Base-by-base conservation (phyloP, 176 grass and related monocot species). In the Zoysia pacifica region DNA sequence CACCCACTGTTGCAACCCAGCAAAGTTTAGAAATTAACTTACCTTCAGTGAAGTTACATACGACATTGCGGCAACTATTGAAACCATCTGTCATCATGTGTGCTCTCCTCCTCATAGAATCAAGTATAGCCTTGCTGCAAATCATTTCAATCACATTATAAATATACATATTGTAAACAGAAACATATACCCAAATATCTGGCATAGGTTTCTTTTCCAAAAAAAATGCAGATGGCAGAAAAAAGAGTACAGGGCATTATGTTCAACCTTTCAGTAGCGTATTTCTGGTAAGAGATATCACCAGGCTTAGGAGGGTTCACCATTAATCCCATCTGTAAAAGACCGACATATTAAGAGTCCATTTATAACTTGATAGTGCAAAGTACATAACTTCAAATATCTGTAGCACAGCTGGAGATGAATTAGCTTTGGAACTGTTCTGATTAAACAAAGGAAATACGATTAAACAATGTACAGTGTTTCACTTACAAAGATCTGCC, bases 41-140 rank as follows among this genome's bases (percentile, higher is more conserved):
- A 95, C 96, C 96, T 86, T 99, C 96, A 15, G 96, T 99, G 54
- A 99, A 99, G 82, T 99, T 99, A 60, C 96, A 99, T 62, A 93
- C 88, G 6, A 99, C 93, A 77, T 99, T 95, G 77, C 84, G 93
- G 93, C 97, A 99, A 85, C 93, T 93, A 74, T 99, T 99, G 71
- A 99, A 99, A 65, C 97, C 97, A 70, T 95, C 97, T 50, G 97
- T 99, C 97, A 99, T 95, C 60, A 99, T 84, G 54, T 45, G 97
- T 7, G 97, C 97, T 87, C 96, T 92, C 79, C 86, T 99, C 76
- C 86, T 99, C 70, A 99, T 65, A 66, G 96, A 99, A 5, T 93
- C 88, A 0, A 93, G 81, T 69, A 99, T 86, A 77, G 88, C 64
- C 73, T 95, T 99, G 47, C 93, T 99, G 90, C 60, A 86, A 56